phyloP scores from a whole-genome alignment of 2,329 filamentous ascomycete genomes.

The Aspergillus sp. region DNA sequence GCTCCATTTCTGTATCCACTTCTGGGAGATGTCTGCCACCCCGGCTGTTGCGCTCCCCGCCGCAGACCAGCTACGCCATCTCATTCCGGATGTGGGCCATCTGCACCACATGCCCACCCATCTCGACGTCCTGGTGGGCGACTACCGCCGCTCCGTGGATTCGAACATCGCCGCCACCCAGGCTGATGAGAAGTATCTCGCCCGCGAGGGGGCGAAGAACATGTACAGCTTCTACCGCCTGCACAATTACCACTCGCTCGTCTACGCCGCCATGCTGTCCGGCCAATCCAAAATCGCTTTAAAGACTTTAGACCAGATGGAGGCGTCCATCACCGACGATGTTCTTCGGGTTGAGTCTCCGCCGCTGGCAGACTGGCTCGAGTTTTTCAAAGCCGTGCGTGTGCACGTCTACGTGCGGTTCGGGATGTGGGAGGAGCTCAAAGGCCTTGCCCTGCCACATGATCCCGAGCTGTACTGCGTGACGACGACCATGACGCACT shows the following conservation, averaged over 20 bases:
- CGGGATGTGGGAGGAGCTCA: conserved; percentile 67
- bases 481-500: conserved; percentile 65
- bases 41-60: conserved; percentile 61
- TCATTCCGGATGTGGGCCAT: conserved; percentile 67
- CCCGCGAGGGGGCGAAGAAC: conserved; percentile 55
- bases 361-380: conserved; percentile 75
- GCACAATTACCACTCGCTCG: conserved; percentile 70
- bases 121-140: conserved; percentile 68
- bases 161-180: conserved; percentile 64
- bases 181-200: conserved; percentile 66
- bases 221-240: conserved; percentile 74
- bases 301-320: conserved; percentile 57
- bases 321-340: conserved; percentile 56
- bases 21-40: conserved; percentile 69
- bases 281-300: conserved; percentile 62
- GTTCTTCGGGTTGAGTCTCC: conserved; percentile 64
- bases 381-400: conserved; percentile 65
- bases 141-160: conserved; percentile 65
- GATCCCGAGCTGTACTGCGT: conserved; percentile 64
- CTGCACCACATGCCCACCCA: conserved; percentile 75
- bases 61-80: conserved; percentile 59
- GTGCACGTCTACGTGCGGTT: conserved; percentile 71
- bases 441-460: conserved; percentile 52
- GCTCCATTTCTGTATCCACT: conserved; percentile 71
- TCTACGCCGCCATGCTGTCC: conserved; percentile 75